phyloP scores from a whole-genome alignment of 306 rosid species.

The Alnus rubra region DNA sequence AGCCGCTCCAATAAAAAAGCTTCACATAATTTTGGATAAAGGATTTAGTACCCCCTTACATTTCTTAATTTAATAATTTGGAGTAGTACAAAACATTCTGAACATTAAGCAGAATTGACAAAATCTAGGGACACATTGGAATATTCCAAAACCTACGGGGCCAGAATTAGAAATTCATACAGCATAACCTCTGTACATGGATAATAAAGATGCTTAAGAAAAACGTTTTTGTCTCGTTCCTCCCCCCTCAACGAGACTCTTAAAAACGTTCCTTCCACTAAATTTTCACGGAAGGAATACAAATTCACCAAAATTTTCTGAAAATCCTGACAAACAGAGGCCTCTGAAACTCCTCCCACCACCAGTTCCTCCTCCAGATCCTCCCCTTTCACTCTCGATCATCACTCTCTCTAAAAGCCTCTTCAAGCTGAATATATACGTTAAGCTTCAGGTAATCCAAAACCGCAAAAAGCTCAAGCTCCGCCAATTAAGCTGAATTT shows the following conservation, averaged over 20 bases:
- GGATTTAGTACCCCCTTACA: no score
- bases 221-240: constrained; percentile 31
- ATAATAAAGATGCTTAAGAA: constrained; percentile 30
- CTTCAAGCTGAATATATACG: not conserved
- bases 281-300: not conserved
- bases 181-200: not conserved
- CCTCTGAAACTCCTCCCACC: constrained; percentile 34
- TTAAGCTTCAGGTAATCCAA: constrained; percentile 24
- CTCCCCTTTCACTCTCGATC: constrained; percentile 29
- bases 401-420: not conserved
- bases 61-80: no score
- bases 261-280: not conserved
- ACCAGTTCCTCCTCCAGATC: constrained; percentile 24
- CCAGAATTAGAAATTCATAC: not conserved
- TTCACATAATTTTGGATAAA: no score
- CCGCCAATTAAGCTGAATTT: not conserved
- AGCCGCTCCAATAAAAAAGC: no score
- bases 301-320: not conserved
- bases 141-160: not conserved
- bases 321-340: constrained; percentile 11
- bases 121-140: not conserved
- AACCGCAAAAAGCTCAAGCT: not conserved
- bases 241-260: not conserved
- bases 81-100: no score
- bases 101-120: no score